These are phyloP conservation scores for Neofusicoccum ribis DNA, from an alignment of 2,329 filamentous ascomycete species.

Conservation along the genomic window DNA sequence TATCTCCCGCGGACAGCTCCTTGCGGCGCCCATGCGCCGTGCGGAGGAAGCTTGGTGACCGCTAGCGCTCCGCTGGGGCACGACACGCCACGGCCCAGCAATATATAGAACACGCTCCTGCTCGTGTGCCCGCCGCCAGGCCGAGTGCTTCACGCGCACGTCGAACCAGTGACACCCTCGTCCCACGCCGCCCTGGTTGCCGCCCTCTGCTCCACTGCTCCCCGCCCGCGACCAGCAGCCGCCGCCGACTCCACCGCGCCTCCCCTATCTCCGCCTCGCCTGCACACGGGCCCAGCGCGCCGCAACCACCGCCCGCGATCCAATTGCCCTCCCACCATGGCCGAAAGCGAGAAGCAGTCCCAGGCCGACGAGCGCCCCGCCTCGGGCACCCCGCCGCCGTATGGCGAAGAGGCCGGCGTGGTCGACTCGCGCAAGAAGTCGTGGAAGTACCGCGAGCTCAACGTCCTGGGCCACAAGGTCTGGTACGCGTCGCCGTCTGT, in stretches of 20 bases:
- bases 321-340: conserved; percentile 27
- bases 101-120: conserved; percentile 15
- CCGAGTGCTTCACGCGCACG: neutral
- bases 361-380: conserved; percentile 30
- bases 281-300: neutral
- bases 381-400: conserved; percentile 21
- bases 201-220: neutral
- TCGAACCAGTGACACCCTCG: neutral
- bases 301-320: neutral
- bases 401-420: conserved; percentile 27
- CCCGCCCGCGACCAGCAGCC: neutral
- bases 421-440: conserved; percentile 40
- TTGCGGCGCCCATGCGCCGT: conserved; percentile 9
- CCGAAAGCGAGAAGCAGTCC: conserved; percentile 19
- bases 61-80: conserved; percentile 5
- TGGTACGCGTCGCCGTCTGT: conserved; percentile 52
- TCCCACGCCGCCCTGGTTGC: neutral
- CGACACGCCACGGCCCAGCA: conserved; percentile 9
- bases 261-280: conserved; percentile 2
- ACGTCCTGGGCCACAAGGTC: conserved; percentile 42
- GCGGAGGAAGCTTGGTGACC: conserved; percentile 9
- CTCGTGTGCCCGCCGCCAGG: neutral
- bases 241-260: neutral
- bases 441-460: conserved; percentile 50
- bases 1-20: conserved; percentile 6